Evolutionary conservation across 805 yeast species (phyloP).

Genomic region (Kluyveromyces aestuarii): DNA sequence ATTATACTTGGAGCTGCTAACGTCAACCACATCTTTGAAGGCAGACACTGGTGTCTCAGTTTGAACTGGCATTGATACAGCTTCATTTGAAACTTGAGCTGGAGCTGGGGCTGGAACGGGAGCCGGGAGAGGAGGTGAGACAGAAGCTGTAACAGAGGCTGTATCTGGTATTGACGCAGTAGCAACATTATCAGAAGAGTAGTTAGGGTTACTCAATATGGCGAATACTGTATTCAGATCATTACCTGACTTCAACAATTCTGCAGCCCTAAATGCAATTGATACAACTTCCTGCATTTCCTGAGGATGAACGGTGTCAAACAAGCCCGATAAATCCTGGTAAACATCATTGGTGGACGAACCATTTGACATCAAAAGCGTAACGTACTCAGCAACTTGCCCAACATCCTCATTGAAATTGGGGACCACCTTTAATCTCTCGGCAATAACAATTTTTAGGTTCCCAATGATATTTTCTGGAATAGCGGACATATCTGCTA

Average conservation of each 20-base stretch:
- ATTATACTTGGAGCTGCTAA: not conserved
- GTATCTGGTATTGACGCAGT: not conserved
- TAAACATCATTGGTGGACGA: slow-evolving; percentile 52
- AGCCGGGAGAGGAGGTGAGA: slow-evolving; percentile 7
- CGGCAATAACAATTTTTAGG: slow-evolving; percentile 35
- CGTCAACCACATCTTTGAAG: slow-evolving; percentile 16
- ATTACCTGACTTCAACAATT: slow-evolving; percentile 31
- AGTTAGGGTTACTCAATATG: slow-evolving; percentile 17
- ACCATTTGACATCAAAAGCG: slow-evolving; percentile 61
- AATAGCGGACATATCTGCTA: slow-evolving; percentile 7
- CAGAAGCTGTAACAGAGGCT: not conserved
- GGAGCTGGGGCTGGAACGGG: slow-evolving; percentile 14
- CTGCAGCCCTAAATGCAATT: slow-evolving; percentile 48
- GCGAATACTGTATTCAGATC: slow-evolving; percentile 22
- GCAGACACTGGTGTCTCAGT: slow-evolving; percentile 19
- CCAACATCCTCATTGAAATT: slow-evolving; percentile 42
- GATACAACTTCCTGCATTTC: slow-evolving; percentile 51
- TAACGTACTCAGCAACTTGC: slow-evolving; percentile 66
- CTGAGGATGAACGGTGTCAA: slow-evolving; percentile 52
- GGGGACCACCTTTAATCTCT: slow-evolving; percentile 31
- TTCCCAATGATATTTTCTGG: slow-evolving; percentile 31
- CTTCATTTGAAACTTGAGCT: slow-evolving; percentile 10
- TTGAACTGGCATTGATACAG: slow-evolving; percentile 10
- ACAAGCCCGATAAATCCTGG: slow-evolving; percentile 49
- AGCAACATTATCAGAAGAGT: not conserved